Base-by-base conservation (phyloP, 768 basidiomycete genomes). In the Podaxis carcinomalis region DNA sequence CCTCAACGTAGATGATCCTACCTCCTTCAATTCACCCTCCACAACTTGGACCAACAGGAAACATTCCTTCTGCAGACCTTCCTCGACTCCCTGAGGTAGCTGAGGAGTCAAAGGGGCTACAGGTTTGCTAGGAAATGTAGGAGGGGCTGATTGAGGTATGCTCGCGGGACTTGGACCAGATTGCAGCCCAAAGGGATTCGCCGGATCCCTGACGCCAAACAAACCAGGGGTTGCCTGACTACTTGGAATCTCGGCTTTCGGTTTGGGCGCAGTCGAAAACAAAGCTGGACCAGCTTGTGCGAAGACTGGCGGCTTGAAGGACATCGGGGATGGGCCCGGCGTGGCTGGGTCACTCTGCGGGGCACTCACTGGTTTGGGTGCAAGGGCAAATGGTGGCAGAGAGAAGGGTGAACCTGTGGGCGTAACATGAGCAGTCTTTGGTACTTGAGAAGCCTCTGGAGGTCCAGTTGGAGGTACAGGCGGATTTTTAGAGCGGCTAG, bases 51-150 rank as follows among this genome's bases (percentile, higher is more conserved):
- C 75, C 36, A 93, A 74, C 36, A 77, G 50, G 2, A 69, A 65
- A 64, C 87, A 87, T 67, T 92, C 86, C 16, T 78, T 77, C 66
- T 90, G 88, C 82, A 93, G 83, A 9, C 87, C 86, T 57, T 84
- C 80, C 62, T 85, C 81, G 62, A 80, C 23, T 4, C 47, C 47
- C 9, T 13, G 66, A 60, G 77, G 51, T 4, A 65, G 39, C 11
- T 46, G 64, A 35, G 66, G 66, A 14, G 56, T 40, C 36, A 58
- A 47, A 32, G 63, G 59, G 27, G 64, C 39, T 5, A 53, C 27
- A 23, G 58, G 62, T 46, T 56, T 49, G 19, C 36, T 39, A 40
- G 59, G 19, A 9, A 62, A 51, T 25, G 59, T 21, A 14, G 16
- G 42, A 36, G 36, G 40, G 19, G 37, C 13, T 13, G 40, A 9